phyloP scores from a whole-genome alignment of 768 basidiomycete genomes.

The Amanita rimosa region DNA sequence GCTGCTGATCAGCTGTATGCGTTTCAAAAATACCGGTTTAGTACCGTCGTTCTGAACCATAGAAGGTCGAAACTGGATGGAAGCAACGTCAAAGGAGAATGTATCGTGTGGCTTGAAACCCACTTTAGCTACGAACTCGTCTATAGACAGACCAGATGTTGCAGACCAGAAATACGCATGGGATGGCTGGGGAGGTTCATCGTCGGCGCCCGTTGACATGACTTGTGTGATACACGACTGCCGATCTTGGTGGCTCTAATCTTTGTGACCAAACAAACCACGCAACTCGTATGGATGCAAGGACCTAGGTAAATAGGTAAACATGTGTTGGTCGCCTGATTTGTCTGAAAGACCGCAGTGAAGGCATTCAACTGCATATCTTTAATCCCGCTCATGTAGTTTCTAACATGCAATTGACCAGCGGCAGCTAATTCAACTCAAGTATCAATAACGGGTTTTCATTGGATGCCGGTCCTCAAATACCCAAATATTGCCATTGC shows the following conservation, averaged over 20 bases:
- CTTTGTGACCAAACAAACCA: neutral
- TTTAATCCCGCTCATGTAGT: too few species aligned
- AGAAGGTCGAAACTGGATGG: constrained; percentile 53
- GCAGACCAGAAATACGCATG: constrained; percentile 47
- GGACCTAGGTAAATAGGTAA: constrained; percentile 1
- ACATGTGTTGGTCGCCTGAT: neutral
- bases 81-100: neutral
- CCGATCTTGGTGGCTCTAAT: neutral
- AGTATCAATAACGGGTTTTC: too few species aligned
- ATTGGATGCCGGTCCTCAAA: too few species aligned
- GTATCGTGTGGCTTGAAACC: neutral
- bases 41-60: constrained; percentile 72
- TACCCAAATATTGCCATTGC: too few species aligned
- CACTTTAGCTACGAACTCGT: constrained; percentile 49
- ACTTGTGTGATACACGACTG: neutral
- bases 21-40: constrained; percentile 40
- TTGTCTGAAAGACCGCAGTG: too few species aligned
- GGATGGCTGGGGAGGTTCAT: constrained; percentile 19
- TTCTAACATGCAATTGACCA: too few species aligned
- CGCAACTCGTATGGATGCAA: neutral
- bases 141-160: constrained; percentile 26
- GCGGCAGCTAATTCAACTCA: too few species aligned
- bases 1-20: neutral
- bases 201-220: constrained; percentile 23
- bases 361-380: too few species aligned